A percentile compares a stretch with the other conserved stretches of the same genome.
Evolutionary conservation across 2,329 filamentous ascomycete species (phyloP).

Genomic region (Arachnomyces sp.): DNA sequence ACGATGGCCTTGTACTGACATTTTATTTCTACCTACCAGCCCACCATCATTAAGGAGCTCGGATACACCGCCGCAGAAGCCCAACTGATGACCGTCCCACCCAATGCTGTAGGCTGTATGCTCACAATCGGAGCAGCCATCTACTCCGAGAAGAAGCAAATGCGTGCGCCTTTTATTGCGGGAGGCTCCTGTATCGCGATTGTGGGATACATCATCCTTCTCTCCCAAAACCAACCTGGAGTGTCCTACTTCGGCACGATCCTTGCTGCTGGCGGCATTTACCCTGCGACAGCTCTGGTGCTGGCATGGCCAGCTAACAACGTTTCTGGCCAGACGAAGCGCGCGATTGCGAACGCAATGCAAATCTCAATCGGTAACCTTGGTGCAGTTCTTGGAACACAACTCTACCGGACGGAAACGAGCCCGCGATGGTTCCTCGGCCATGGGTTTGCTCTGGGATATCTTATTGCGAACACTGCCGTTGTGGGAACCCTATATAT

Average conservation of each 20-base stretch:
- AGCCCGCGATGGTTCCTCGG: slow-evolving; percentile 58
- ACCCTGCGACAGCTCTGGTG: slow-evolving; percentile 52
- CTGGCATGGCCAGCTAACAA: slow-evolving; percentile 66
- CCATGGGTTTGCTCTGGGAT: slow-evolving; percentile 58
- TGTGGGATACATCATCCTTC: slow-evolving; percentile 55
- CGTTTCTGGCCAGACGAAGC: slow-evolving; percentile 61
- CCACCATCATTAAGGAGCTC: slow-evolving; percentile 36
- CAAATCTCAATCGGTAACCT: slow-evolving; percentile 64
- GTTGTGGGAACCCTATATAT: slow-evolving; percentile 48
- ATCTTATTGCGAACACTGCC: slow-evolving; percentile 50
- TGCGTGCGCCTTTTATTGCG: slow-evolving; percentile 57
- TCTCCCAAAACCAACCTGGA: slow-evolving; percentile 46
- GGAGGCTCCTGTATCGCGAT: slow-evolving; percentile 48
- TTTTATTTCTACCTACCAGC: slow-evolving; percentile 14
- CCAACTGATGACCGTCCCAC: slow-evolving; percentile 54
- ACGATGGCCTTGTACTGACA: background rate
- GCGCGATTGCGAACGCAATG: slow-evolving; percentile 60
- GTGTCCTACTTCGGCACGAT: slow-evolving; percentile 55
- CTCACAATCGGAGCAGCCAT: slow-evolving; percentile 52
- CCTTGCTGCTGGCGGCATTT: slow-evolving; percentile 59
- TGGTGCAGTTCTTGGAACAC: slow-evolving; percentile 60
- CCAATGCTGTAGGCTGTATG: slow-evolving; percentile 55
- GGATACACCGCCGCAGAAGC: slow-evolving; percentile 35
- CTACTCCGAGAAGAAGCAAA: slow-evolving; percentile 49
- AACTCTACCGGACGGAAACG: slow-evolving; percentile 55